These are phyloP conservation scores for Platanthera guangdongensis DNA, from an alignment of 106 monocot genomes.

Conservation along the genomic window DNA sequence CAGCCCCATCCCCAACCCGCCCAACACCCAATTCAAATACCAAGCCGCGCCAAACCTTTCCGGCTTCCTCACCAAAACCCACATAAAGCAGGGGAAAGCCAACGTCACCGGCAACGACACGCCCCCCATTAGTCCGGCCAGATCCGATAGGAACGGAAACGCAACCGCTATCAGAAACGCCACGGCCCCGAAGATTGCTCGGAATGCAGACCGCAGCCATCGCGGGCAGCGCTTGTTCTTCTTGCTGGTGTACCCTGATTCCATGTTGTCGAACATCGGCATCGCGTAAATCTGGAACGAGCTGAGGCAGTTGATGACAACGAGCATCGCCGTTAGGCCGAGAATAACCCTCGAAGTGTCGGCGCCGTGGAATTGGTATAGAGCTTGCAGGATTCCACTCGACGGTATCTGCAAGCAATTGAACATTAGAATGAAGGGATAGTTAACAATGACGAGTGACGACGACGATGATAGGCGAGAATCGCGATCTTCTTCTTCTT, in stretches of 20 bases:
- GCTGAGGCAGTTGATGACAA: slow-evolving; percentile 68
- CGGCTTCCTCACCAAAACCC: slow-evolving; percentile 68
- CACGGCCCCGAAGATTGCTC: slow-evolving; percentile 43
- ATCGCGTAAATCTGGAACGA: slow-evolving; percentile 87
- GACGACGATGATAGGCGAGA: too few species aligned
- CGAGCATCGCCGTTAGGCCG: slow-evolving; percentile 48
- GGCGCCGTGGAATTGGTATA: slow-evolving; percentile 45
- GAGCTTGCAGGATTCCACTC: slow-evolving; percentile 57
- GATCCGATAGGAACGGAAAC: slow-evolving; percentile 67
- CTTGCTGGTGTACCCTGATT: slow-evolving; percentile 48
- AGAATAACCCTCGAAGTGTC: slow-evolving; percentile 44
- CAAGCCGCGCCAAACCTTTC: slow-evolving; percentile 38
- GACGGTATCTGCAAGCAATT: slow-evolving; percentile 48
- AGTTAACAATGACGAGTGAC: too few species aligned
- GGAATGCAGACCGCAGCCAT: slow-evolving; percentile 44
- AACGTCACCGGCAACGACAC: slow-evolving; percentile 71
- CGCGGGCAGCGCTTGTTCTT: slow-evolving; percentile 65
- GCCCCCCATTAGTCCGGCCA: slow-evolving; percentile 66
- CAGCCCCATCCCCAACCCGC: slow-evolving; percentile 52
- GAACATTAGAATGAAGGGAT: not conserved
- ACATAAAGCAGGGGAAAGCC: slow-evolving; percentile 87
- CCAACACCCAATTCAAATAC: slow-evolving; percentile 65
- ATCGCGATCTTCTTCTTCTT: not conserved
- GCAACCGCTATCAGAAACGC: slow-evolving; percentile 54
- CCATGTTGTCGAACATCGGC: slow-evolving; percentile 74